Percentiles rank a stretch among this genome's conserved stretches.
These are phyloP conservation scores for Pterocarpus santalinus DNA, from an alignment of 306 rosid species.

Conservation along the genomic window DNA sequence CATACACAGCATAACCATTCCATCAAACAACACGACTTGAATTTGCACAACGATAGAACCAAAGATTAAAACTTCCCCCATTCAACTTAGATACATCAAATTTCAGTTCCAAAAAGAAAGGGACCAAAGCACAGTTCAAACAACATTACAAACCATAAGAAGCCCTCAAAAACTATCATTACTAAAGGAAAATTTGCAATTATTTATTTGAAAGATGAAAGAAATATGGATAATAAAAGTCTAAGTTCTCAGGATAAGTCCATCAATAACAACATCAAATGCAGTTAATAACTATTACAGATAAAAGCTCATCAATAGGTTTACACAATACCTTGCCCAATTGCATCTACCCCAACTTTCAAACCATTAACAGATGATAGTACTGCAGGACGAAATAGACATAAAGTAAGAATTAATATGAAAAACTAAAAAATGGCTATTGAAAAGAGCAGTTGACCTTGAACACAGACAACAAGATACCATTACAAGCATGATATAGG, in stretches of 20 bases:
- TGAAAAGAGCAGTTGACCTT: constrained; percentile 39
- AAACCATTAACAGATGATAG: constrained; percentile 89
- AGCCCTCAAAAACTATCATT: constrained; percentile 29
- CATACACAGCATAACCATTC: constrained; percentile 16
- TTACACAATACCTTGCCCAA: constrained; percentile 69
- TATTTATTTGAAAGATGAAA: constrained; percentile 4
- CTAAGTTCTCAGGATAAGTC: constrained; percentile 5
- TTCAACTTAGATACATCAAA: background rate
- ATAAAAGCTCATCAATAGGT: constrained; percentile 33
- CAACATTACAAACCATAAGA: constrained; percentile 8
- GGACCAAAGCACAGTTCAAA: constrained; percentile 32
- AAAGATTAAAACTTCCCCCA: background rate
- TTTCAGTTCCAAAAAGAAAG: background rate
- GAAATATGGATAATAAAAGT: background rate
- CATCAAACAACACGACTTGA: background rate
- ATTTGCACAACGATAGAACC: constrained; percentile 3
- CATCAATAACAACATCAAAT: constrained; percentile 30
- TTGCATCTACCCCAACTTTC: constrained; percentile 76
- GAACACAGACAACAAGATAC: constrained; percentile 40
- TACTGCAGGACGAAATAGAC: constrained; percentile 64
- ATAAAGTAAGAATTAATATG: constrained; percentile 46
- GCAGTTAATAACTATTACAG: constrained; percentile 22
- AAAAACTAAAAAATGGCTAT: constrained; percentile 31
- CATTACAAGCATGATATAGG: constrained; percentile 27
- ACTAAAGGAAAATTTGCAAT: background rate